phyloP scores from a whole-genome alignment of 352 stramenopile species.

The Phytophthora niederhauseri region DNA sequence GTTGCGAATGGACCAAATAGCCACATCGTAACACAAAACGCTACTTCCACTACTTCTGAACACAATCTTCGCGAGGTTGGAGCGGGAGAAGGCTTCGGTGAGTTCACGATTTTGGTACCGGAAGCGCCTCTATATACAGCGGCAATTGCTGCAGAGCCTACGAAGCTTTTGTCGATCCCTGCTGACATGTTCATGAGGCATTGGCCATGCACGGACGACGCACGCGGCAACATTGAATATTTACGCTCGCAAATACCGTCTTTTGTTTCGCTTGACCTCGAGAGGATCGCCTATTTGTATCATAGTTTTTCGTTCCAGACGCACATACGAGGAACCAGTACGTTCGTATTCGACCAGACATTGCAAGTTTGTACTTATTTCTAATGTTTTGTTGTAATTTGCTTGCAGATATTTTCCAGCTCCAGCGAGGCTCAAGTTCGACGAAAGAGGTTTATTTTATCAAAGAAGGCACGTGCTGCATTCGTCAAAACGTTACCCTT shows the following conservation, averaged over 20 bases:
- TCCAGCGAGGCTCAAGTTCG: slow-evolving; percentile 7
- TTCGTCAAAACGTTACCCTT: slow-evolving; percentile 41
- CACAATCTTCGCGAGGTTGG: slow-evolving; percentile 48
- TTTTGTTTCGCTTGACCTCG: slow-evolving; percentile 53
- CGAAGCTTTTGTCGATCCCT: slow-evolving; percentile 63
- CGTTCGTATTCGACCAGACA: slow-evolving; percentile 7
- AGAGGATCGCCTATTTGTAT: slow-evolving; percentile 66
- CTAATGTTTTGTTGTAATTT: slow-evolving; percentile 4
- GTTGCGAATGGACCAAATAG: slow-evolving; percentile 37
- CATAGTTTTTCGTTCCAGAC: slow-evolving; percentile 53
- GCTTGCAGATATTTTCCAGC: slow-evolving; percentile 47
- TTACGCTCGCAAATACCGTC: slow-evolving; percentile 45
- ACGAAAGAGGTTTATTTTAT: slow-evolving; percentile 46
- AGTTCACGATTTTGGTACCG: slow-evolving; percentile 65
- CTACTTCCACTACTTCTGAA: slow-evolving; percentile 3
- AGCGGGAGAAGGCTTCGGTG: slow-evolving; percentile 55
- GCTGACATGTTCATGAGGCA: slow-evolving; percentile 48
- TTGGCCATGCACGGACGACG: slow-evolving; percentile 43
- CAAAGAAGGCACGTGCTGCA: slow-evolving; percentile 59
- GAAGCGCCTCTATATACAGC: slow-evolving; percentile 40
- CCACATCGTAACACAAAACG: slow-evolving; percentile 10
- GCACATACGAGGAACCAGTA: slow-evolving; percentile 51
- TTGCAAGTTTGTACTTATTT: slow-evolving; percentile 1
- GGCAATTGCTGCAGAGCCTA: slow-evolving; percentile 53
- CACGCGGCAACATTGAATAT: slow-evolving; percentile 55